A percentile compares a stretch with the other conserved stretches of the same genome.
These are phyloP conservation scores for Mikania micrantha DNA, from an alignment of 129 eudicot species.

Conservation along the genomic window DNA sequence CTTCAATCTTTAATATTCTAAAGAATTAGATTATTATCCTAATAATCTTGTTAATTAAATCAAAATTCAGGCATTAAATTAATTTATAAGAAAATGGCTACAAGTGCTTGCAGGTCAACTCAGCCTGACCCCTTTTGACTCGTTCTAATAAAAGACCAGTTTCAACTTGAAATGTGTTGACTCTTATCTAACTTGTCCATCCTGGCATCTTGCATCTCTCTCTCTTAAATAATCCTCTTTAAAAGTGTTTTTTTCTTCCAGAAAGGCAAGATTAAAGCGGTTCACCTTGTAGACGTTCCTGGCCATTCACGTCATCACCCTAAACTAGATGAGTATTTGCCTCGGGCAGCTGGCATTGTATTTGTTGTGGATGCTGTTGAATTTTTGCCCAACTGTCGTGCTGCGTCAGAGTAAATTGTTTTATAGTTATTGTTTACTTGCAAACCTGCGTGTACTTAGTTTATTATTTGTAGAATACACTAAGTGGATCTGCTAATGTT, in stretches of 20 bases:
- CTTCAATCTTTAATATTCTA: neutral
- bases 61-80: neutral
- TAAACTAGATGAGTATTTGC: slow-evolving; percentile 79
- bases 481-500: neutral
- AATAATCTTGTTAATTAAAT: neutral
- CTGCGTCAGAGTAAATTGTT: slow-evolving; percentile 63
- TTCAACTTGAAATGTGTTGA: neutral
- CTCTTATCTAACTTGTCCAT: neutral
- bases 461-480: neutral
- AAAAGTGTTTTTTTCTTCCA: slow-evolving; percentile 9
- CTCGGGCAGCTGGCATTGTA: slow-evolving; percentile 76
- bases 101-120: neutral
- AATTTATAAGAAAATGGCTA: neutral
- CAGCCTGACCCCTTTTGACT: neutral
- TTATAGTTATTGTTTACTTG: neutral
- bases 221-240: neutral
- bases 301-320: slow-evolving; percentile 87
- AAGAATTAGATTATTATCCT: neutral
- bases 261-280: slow-evolving; percentile 77
- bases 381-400: slow-evolving; percentile 71
- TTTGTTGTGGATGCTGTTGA: slow-evolving; percentile 95
- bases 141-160: neutral
- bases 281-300: slow-evolving; percentile 85
- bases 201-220: neutral
- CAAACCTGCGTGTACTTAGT: neutral